phyloP scores from a whole-genome alignment of 2,329 filamentous ascomycete species.

The Arthrobotrys sphaeroides region DNA sequence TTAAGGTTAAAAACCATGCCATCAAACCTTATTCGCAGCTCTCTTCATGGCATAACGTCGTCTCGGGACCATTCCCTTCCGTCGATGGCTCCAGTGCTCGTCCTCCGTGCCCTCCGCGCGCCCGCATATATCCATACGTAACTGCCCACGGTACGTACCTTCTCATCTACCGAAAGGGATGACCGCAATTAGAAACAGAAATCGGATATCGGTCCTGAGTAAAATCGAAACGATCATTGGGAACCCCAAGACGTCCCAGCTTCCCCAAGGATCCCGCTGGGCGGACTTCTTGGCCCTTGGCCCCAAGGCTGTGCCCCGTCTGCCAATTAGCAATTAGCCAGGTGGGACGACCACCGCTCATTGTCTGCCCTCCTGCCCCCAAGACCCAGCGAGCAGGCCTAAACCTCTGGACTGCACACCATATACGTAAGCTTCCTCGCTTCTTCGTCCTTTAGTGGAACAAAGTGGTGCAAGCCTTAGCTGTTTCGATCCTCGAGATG shows the following conservation, averaged over 20 bases:
- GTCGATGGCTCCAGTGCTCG: conserved; percentile 1
- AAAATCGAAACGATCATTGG: conserved; percentile 9
- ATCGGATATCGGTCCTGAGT: conserved; percentile 12
- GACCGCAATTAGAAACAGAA: conserved; percentile 6
- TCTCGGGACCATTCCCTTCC: conserved; percentile 13
- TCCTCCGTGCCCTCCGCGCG: neutral
- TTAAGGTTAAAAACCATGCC: conserved; percentile 48
- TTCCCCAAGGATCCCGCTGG: conserved; percentile 43
- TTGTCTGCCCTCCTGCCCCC: neutral
- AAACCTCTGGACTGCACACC: conserved; percentile 22
- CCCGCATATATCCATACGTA: neutral
- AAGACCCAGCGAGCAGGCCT: conserved; percentile 24
- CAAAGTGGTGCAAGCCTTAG: conserved; percentile 23
- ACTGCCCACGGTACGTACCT: neutral
- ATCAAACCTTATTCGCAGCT: conserved; percentile 28
- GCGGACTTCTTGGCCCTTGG: conserved; percentile 35
- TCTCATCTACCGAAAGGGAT: conserved; percentile 3
- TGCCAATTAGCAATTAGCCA: conserved; percentile 47
- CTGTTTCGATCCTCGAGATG: conserved; percentile 37
- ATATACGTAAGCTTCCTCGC: conserved; percentile 52
- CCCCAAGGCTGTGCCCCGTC: conserved; percentile 39
- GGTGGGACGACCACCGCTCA: conserved; percentile 19
- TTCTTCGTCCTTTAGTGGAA: conserved; percentile 47
- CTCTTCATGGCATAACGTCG: conserved; percentile 21
- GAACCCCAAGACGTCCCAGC: conserved; percentile 26